phyloP scores from a whole-genome alignment of 768 basidiomycete species.

The Dentipellis sp. region DNA sequence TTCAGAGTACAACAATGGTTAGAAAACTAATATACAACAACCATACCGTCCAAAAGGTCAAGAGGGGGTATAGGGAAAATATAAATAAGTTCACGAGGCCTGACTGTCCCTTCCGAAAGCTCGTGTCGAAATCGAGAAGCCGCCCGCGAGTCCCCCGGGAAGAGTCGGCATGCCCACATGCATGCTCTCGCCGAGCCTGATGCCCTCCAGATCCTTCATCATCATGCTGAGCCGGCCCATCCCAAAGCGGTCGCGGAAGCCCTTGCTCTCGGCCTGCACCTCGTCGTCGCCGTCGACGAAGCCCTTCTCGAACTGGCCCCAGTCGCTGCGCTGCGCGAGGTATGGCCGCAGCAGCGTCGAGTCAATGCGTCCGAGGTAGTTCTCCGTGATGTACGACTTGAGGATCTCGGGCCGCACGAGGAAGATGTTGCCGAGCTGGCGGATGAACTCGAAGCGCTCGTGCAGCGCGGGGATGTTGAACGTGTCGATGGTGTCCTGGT shows the following conservation, averaged over 20 bases:
- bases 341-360: conserved; percentile 81
- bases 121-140: conserved; percentile 40
- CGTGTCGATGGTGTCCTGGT: conserved; percentile 83
- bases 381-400: conserved; percentile 91
- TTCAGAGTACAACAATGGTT: no score
- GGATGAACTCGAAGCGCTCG: conserved; percentile 96
- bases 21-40: not conserved
- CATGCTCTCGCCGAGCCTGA: conserved; percentile 49
- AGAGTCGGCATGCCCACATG: conserved; percentile 48
- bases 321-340: conserved; percentile 84
- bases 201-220: conserved; percentile 79
- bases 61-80: not conserved
- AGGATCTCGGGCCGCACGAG: conserved; percentile 93
- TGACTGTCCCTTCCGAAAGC: conserved; percentile 25
- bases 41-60: not conserved
- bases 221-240: conserved; percentile 71
- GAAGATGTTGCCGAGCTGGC: conserved; percentile 95
- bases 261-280: conserved; percentile 37
- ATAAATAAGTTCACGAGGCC: not conserved
- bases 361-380: conserved; percentile 89
- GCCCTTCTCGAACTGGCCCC: conserved; percentile 75
- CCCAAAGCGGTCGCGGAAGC: conserved; percentile 47
- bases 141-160: conserved; percentile 41
- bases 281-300: conserved; percentile 50
- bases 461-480: conserved; percentile 78